Evolutionary conservation across 2,329 filamentous ascomycete species (phyloP).

Genomic region (Colletotrichum sp.): DNA sequence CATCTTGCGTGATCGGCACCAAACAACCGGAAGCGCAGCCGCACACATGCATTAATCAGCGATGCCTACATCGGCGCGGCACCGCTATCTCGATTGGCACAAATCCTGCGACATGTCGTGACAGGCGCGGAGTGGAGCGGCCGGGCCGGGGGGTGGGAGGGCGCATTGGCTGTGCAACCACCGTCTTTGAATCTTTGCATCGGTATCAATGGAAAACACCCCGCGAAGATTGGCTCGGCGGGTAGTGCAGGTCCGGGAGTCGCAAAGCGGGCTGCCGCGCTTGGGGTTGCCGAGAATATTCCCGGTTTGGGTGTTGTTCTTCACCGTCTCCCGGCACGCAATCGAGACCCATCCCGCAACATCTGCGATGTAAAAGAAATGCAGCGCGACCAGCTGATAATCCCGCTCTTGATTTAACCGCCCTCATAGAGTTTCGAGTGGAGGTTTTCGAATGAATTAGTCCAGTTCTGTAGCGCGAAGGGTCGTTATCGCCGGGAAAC

Average conservation of each 20-base stretch:
- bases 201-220: not conserved
- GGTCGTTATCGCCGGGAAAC: not conserved
- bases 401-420: not conserved
- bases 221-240: not conserved
- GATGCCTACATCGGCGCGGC: not conserved
- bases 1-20: not conserved
- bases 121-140: conserved; percentile 1
- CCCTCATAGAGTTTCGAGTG: not conserved
- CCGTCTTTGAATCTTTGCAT: not conserved
- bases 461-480: not conserved
- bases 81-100: not conserved
- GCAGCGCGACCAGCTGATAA: not conserved
- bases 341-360: not conserved
- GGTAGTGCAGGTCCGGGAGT: not conserved
- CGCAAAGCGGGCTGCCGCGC: not conserved
- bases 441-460: not conserved
- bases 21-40: not conserved
- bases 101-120: conserved; percentile 17
- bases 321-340: not conserved
- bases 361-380: not conserved
- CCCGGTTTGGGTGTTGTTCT: not conserved
- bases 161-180: not conserved
- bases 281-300: not conserved
- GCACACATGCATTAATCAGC: not conserved
- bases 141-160: not conserved